Percentiles rank a stretch among this genome's conserved stretches.
phyloP scores from a whole-genome alignment of 805 yeast genomes.

The Ogataea henricii region DNA sequence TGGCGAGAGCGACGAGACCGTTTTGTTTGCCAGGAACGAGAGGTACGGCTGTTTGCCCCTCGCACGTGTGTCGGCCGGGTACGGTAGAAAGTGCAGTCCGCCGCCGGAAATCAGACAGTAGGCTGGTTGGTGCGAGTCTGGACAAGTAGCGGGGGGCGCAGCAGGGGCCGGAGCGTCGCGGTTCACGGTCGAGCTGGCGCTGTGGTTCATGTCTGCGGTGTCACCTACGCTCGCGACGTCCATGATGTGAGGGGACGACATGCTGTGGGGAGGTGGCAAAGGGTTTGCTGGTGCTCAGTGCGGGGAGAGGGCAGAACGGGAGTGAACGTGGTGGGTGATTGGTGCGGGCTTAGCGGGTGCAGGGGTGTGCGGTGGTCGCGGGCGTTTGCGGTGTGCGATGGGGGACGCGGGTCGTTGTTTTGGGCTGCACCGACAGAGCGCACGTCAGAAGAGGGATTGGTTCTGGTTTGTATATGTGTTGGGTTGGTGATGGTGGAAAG shows the following conservation, averaged over 20 bases:
- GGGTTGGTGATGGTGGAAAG: no score
- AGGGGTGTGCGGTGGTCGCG: no score
- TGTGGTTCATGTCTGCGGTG: no score
- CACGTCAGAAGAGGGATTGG: no score
- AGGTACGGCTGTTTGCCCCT: constrained; percentile 18
- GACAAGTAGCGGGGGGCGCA: background rate
- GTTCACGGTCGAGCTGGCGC: no score
- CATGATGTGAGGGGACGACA: background rate
- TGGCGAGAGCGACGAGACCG: constrained; percentile 28
- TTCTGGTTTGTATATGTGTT: no score
- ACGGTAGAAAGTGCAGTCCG: constrained; percentile 31
- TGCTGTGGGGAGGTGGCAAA: background rate
- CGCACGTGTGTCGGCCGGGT: constrained; percentile 12
- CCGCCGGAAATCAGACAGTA: constrained; percentile 34
- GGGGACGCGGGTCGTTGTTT: no score
- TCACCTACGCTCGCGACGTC: background rate
- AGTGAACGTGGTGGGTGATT: no score
- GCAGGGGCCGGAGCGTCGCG: background rate
- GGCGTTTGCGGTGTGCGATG: no score
- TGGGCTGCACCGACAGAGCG: no score
- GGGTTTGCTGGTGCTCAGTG: background rate
- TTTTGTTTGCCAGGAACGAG: constrained; percentile 28
- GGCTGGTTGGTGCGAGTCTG: constrained; percentile 5
- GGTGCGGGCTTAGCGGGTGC: no score
- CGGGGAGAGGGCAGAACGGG: no score